These are phyloP conservation scores for Leucocoprinus sp. DNA, from an alignment of 768 basidiomycete genomes.

Conservation along the genomic window DNA sequence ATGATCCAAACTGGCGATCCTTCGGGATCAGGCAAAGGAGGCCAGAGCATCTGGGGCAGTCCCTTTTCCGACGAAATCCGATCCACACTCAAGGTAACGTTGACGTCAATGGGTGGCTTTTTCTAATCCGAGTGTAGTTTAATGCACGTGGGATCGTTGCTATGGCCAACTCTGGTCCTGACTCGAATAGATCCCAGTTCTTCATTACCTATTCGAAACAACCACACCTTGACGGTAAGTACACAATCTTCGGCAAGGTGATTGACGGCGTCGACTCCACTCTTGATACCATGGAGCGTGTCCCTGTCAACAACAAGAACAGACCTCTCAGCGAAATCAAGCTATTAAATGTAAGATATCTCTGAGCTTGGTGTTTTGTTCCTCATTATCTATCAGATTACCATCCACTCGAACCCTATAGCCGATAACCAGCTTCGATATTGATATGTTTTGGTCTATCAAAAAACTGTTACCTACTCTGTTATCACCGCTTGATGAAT, in stretches of 20 bases:
- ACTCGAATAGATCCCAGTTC: conserved; percentile 90
- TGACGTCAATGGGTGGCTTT: conserved; percentile 13
- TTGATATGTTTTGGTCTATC: conserved; percentile 11
- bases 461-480: background rate
- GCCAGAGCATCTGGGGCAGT: conserved; percentile 93
- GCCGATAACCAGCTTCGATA: conserved; percentile 60
- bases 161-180: conserved; percentile 95
- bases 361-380: conserved; percentile 6
- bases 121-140: conserved; percentile 53
- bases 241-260: conserved; percentile 95
- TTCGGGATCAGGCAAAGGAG: conserved; percentile 86
- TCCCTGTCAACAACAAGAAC: conserved; percentile 87
- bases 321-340: conserved; percentile 82
- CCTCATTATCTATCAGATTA: conserved; percentile 39
- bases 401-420: conserved; percentile 92
- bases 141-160: conserved; percentile 91
- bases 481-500: conserved; percentile 60
- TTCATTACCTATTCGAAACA: conserved; percentile 91
- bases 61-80: conserved; percentile 90
- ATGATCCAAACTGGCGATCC: conserved; percentile 95
- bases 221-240: conserved; percentile 87
- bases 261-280: conserved; percentile 96
- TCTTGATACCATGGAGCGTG: conserved; percentile 87
- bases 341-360: conserved; percentile 59
- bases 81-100: conserved; percentile 88